Conservation (phyloP, 345 rosid genomes). For the Trapa incisa region DNA sequence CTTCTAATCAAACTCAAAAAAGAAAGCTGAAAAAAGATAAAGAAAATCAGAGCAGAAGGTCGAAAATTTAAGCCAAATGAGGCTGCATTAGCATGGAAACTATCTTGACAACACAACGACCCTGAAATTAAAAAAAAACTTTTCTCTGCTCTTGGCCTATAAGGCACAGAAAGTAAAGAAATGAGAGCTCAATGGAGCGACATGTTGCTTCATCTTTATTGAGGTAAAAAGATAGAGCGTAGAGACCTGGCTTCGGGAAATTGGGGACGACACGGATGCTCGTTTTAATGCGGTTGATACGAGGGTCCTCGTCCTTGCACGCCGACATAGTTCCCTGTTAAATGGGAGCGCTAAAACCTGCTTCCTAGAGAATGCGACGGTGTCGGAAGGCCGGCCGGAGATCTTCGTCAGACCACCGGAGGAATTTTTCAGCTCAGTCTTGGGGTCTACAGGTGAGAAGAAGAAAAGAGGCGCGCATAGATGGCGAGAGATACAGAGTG, state of each 20-base stretch:
- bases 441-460: not conserved
- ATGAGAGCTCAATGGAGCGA: not conserved
- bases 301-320: conserved; percentile 52
- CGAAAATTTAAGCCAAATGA: not conserved
- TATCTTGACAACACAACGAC: not conserved
- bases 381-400: not conserved
- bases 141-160: not conserved
- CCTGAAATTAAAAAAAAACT: not conserved
- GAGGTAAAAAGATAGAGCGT: not conserved
- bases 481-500: no score
- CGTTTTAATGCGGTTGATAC: conserved; percentile 55
- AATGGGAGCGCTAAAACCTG: not conserved
- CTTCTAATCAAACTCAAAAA: not conserved
- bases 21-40: not conserved
- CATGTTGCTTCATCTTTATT: not conserved
- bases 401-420: not conserved
- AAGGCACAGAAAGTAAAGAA: not conserved
- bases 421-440: not conserved
- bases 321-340: conserved; percentile 12
- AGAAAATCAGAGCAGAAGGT: not conserved
- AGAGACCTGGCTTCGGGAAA: conserved; percentile 40
- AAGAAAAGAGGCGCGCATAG: no score
- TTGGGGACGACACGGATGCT: conserved; percentile 80
- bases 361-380: not conserved
- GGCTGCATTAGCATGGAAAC: not conserved